Conservation (phyloP, 2,329 filamentous ascomycete species). For the Colletotrichum musicola region DNA sequence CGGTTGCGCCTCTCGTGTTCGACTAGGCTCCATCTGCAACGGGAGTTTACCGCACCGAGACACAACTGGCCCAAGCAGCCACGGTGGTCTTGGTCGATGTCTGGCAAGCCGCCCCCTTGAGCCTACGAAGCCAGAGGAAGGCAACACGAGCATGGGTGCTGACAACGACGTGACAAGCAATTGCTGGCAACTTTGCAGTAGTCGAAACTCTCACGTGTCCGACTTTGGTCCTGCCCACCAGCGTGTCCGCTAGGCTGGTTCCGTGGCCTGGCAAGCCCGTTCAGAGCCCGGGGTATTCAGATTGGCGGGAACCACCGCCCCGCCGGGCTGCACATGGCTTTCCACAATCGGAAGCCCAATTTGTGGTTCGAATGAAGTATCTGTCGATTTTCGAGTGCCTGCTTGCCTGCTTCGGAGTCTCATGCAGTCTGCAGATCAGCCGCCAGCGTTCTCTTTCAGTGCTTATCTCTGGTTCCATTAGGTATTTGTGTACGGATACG, state of each 20-base stretch:
- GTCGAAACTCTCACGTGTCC: no score
- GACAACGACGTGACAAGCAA: no score
- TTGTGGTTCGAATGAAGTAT: constrained; percentile 22
- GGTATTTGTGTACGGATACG: background rate
- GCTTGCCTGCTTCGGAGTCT: background rate
- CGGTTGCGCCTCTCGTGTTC: background rate
- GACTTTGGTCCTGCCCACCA: no score
- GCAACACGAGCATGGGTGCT: no score
- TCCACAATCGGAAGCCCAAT: constrained; percentile 10
- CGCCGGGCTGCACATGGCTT: constrained; percentile 15
- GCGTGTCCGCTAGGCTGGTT: no score
- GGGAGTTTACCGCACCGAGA: constrained; percentile 4
- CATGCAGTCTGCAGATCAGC: constrained; percentile 22
- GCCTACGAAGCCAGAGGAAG: background rate
- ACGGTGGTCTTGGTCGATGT: background rate
- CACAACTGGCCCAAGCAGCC: background rate
- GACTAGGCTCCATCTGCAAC: constrained; percentile 6
- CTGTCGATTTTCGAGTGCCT: constrained; percentile 7
- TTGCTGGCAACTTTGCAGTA: no score
- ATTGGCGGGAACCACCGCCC: constrained; percentile 23
- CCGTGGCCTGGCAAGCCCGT: background rate
- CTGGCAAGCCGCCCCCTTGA: background rate
- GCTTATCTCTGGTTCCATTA: constrained; percentile 8
- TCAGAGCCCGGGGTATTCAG: background rate
- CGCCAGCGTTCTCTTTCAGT: constrained; percentile 1